Base-by-base conservation (phyloP, 2,329 filamentous ascomycete species). In the Trichoderma atrobrunneum region DNA sequence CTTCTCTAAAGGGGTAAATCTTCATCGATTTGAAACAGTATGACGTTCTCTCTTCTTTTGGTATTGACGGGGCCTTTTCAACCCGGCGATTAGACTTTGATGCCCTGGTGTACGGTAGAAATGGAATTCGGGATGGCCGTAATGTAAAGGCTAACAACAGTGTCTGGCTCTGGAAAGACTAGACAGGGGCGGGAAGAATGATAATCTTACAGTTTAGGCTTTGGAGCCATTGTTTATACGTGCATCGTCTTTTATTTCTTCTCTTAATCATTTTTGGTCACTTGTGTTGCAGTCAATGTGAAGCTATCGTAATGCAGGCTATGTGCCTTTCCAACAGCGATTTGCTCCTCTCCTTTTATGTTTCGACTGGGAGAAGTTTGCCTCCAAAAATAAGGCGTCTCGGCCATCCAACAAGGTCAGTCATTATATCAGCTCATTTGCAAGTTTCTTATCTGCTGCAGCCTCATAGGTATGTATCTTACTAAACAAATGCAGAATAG, bases 1-100 rank as follows among this genome's bases (percentile, higher is more conserved):
- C 74, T 84, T 59, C 77, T 85, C 76, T 85, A 83, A 81, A 73
- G 26, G 60, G 68, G 24, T 71, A 48, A 70, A 24, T 51, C 7
- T 24, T 28, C 30, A 36, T 28, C 3, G n/a, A 61, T 72, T 63
- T 43, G 21, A 28, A 51, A 30, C 21, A 21, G 14, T 51, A 14
- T 51, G n/a, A n/a, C 6, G n/a, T 24, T 72, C 28, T 30, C 26
- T 68, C 26, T 72, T 30, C 28, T 62, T 51, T 59, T 71, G 69
- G 48, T 43, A 65, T 59, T 63, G n/a, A 34, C 7, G 70, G 73
- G 64, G 72, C 64, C 69, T 57, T 70, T 70, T 73, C 72, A 72
- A 34, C 70, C 21, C 34, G 61, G 63, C 54, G 26, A 54, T 59
- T 54, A 60, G 68, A 73, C 24, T 39, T 7, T 34, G 48, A 32